Evolutionary conservation across 1,284 basidiomycete genomes (phyloP).

Genomic region (Papiliotrema terrestris): DNA sequence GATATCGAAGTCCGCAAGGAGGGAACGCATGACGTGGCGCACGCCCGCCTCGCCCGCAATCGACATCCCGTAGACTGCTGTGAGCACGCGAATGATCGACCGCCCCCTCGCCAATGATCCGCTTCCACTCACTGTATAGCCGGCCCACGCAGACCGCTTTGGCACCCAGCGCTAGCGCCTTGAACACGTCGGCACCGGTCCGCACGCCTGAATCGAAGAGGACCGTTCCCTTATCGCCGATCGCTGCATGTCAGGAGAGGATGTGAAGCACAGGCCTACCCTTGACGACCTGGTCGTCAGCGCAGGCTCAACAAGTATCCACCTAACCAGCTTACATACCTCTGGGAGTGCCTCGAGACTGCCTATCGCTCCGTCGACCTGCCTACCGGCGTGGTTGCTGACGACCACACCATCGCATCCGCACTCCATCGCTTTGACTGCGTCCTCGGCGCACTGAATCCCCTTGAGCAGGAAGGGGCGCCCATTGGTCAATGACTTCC

Average conservation of each 20-base stretch:
- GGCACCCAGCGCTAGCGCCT: conserved; percentile 54
- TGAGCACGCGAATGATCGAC: background rate
- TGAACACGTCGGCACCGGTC: conserved; percentile 69
- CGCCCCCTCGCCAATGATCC: too few species aligned
- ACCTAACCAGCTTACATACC: conserved; percentile 6
- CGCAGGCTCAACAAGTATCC: background rate
- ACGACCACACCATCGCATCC: conserved; percentile 72
- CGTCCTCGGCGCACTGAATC: conserved; percentile 64
- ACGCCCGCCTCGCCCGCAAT: conserved; percentile 63
- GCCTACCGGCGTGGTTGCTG: conserved; percentile 77
- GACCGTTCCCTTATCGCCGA: conserved; percentile 54
- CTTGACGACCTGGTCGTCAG: conserved; percentile 11
- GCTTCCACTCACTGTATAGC: conserved; percentile 24
- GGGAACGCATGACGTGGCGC: conserved; percentile 61
- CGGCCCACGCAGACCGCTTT: conserved; percentile 41
- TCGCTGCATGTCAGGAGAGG: conserved; percentile 45
- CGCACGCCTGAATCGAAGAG: conserved; percentile 77
- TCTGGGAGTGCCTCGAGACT: conserved; percentile 64
- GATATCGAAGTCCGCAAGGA: conserved; percentile 62
- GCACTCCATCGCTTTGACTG: conserved; percentile 61
- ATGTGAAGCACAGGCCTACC: background rate
- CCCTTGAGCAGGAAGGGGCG: conserved; percentile 62
- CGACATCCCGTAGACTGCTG: conserved; percentile 58
- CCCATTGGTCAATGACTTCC: conserved; percentile 57
- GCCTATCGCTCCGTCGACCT: conserved; percentile 73